phyloP scores from a whole-genome alignment of 2,329 filamentous ascomycete genomes.

The Sphaerostilbella broomeana region DNA sequence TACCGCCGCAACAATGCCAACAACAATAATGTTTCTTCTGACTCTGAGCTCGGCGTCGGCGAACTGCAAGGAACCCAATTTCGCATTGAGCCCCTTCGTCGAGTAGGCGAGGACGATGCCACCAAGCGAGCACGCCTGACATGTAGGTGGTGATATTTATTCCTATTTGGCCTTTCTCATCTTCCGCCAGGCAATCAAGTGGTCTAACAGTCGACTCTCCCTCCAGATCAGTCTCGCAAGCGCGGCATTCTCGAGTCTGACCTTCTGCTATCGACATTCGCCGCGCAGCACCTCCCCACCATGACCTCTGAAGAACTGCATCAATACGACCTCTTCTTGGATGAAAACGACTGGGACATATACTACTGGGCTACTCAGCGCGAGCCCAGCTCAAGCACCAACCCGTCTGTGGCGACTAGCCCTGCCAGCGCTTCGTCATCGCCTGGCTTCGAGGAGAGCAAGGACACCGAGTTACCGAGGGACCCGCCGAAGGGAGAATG shows the following conservation, averaged over 20 bases:
- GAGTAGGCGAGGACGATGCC: conserved; percentile 72
- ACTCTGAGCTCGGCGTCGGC: conserved; percentile 65
- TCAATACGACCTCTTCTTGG: conserved; percentile 87
- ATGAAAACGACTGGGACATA: conserved; percentile 99
- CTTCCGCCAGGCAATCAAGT: no score
- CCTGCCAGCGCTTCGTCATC: conserved; percentile 21
- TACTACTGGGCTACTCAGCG: conserved; percentile 99
- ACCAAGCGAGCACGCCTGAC: conserved; percentile 85
- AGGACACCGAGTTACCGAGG: conserved; percentile 27
- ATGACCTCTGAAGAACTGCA: conserved; percentile 70
- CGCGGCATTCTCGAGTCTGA: conserved; percentile 93
- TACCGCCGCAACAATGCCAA: neutral
- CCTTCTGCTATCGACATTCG: conserved; percentile 93
- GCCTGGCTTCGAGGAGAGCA: neutral
- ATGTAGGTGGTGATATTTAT: conserved; percentile 38
- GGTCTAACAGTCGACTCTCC: no score
- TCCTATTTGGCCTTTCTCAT: neutral
- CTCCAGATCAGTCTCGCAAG: conserved; percentile 87
- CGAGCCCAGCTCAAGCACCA: conserved; percentile 39
- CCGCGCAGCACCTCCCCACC: conserved; percentile 64
- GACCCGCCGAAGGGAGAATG: conserved; percentile 63
- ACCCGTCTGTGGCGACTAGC: conserved; percentile 25
- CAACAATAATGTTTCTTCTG: neutral
- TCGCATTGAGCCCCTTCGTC: conserved; percentile 80
- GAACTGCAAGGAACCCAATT: conserved; percentile 84